Evolutionary conservation across 768 basidiomycete species (phyloP).

Genomic region (Russula virescens): DNA sequence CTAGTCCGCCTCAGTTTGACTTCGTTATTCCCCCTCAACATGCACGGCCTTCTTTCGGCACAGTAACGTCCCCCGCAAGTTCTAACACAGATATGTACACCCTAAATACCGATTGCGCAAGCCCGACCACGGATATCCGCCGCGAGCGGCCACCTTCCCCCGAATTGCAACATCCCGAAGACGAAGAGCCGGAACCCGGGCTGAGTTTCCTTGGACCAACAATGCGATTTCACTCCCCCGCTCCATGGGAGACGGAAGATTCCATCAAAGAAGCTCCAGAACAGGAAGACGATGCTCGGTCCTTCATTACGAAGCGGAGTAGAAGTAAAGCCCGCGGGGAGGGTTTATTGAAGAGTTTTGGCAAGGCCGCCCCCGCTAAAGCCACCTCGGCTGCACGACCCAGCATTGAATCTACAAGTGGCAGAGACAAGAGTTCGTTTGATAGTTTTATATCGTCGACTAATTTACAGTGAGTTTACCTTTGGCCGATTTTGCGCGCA

Average conservation of each 20-base stretch:
- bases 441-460: slow-evolving; percentile 48
- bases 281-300: slow-evolving; percentile 35
- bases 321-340: slow-evolving; percentile 32
- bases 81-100: slow-evolving; percentile 41
- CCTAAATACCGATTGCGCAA: slow-evolving; percentile 39
- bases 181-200: slow-evolving; percentile 42
- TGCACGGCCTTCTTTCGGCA: slow-evolving; percentile 14
- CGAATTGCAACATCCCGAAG: slow-evolving; percentile 33
- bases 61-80: slow-evolving; percentile 24
- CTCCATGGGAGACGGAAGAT: slow-evolving; percentile 73
- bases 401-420: slow-evolving; percentile 54
- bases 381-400: slow-evolving; percentile 42
- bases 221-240: slow-evolving; percentile 74
- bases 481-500: slow-evolving; percentile 2
- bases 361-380: slow-evolving; percentile 32
- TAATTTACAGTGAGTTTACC: slow-evolving; percentile 51
- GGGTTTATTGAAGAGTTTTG: slow-evolving; percentile 41
- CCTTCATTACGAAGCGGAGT: slow-evolving; percentile 28
- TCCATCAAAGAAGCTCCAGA: slow-evolving; percentile 44
- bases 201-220: slow-evolving; percentile 78
- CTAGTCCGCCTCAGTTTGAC: slow-evolving; percentile 30
- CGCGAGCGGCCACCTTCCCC: slow-evolving; percentile 25
- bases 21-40: slow-evolving; percentile 27
- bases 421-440: slow-evolving; percentile 50
- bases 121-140: slow-evolving; percentile 13